Evolutionary conservation across 108 stramenopile genomes (phyloP).

Genomic region (Skeletonema marinoi): DNA sequence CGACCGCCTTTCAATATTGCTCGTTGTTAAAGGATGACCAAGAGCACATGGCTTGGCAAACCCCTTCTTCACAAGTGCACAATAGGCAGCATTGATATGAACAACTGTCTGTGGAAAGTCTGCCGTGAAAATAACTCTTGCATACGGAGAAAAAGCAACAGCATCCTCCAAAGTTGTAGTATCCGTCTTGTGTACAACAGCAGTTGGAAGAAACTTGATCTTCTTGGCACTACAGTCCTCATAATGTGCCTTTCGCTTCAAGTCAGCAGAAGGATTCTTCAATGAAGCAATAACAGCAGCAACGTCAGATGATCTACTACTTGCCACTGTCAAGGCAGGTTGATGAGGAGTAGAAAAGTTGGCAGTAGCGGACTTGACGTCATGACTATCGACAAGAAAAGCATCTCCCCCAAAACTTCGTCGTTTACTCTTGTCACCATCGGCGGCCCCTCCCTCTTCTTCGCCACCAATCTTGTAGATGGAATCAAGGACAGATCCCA

Average conservation of each 20-base stretch:
- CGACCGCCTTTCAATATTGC: background rate
- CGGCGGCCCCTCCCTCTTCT: too few species aligned
- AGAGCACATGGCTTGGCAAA: conserved; percentile 15
- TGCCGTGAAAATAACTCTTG: conserved; percentile 25
- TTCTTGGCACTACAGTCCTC: background rate
- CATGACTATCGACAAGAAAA: background rate
- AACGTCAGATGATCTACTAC: conserved; percentile 9
- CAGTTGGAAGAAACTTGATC: background rate
- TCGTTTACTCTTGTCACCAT: background rate
- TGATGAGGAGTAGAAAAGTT: background rate
- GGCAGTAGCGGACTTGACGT: background rate
- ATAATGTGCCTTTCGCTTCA: background rate
- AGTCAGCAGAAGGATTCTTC: conserved; percentile 1
- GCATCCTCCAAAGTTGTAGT: conserved; percentile 27
- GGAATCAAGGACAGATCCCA: conserved; percentile 26
- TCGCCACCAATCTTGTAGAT: conserved; percentile 25
- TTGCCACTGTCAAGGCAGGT: conserved; percentile 4
- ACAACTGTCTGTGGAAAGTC: conserved; percentile 18
- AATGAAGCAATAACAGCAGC: conserved; percentile 14
- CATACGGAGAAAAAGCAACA: conserved; percentile 32
- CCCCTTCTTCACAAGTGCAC: conserved; percentile 5
- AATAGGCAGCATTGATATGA: conserved; percentile 29
- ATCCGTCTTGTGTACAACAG: background rate
- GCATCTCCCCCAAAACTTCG: background rate
- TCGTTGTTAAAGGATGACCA: background rate